Percentiles rank a stretch among this genome's conserved stretches.
Conservation (phyloP, 2,329 filamentous ascomycete species). For the Gaeumannomyces sp. region DNA sequence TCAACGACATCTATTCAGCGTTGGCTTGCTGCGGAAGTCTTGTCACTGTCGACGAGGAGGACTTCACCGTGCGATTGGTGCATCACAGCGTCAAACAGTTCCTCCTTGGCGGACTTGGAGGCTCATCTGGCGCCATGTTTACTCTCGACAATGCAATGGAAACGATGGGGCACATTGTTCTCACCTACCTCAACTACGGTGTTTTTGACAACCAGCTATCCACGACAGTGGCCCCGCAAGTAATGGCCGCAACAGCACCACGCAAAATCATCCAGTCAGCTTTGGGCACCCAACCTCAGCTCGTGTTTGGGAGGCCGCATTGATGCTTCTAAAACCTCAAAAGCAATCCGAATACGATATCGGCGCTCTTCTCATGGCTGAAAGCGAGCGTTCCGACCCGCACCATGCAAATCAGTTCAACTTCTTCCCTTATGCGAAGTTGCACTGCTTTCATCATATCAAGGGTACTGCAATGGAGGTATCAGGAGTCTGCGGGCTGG, state of each 20-base stretch:
- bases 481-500: too few species aligned
- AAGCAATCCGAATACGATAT: constrained; percentile 7
- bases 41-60: constrained; percentile 29
- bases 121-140: too few species aligned
- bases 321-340: neutral
- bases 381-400: neutral
- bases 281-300: constrained; percentile 11
- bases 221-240: constrained; percentile 15
- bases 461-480: too few species aligned
- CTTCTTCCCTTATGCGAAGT: constrained; percentile 1
- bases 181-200: constrained; percentile 25
- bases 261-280: constrained; percentile 18
- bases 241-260: constrained; percentile 16
- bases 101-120: constrained; percentile 11
- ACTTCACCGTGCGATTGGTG: constrained; percentile 23
- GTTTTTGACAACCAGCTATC: constrained; percentile 18
- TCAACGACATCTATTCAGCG: constrained; percentile 21
- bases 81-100: constrained; percentile 31
- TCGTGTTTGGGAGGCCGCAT: constrained; percentile 13
- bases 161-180: constrained; percentile 19
- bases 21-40: constrained; percentile 28
- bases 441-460: neutral
- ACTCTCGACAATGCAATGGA: too few species aligned
- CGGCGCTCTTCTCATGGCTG: constrained; percentile 7
- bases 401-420: neutral